These are phyloP conservation scores for Monosporozyma aquatica DNA, from an alignment of 805 yeast species.

Conservation along the genomic window DNA sequence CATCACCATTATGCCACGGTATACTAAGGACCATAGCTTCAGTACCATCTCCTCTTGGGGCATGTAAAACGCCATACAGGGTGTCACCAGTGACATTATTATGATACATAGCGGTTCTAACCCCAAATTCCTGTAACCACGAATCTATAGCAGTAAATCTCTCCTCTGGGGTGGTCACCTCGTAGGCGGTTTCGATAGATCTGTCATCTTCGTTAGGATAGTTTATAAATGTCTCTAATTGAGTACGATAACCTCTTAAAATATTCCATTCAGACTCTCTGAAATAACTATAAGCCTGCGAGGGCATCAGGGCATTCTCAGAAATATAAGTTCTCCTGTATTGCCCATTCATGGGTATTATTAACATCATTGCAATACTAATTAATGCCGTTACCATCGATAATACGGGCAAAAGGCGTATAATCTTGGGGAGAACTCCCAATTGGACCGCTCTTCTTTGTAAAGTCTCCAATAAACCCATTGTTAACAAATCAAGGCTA, in stretches of 20 bases:
- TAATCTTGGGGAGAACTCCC: slow-evolving; percentile 40
- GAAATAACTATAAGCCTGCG: slow-evolving; percentile 86
- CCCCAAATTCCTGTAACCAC: slow-evolving; percentile 69
- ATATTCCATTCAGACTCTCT: slow-evolving; percentile 93
- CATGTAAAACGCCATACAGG: slow-evolving; percentile 76
- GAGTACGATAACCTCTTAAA: slow-evolving; percentile 66
- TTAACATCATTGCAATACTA: slow-evolving; percentile 51
- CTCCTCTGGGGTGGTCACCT: slow-evolving; percentile 11
- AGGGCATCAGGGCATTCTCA: slow-evolving; percentile 95
- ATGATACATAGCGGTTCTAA: slow-evolving; percentile 45
- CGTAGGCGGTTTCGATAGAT: background rate
- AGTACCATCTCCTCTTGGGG: slow-evolving; percentile 93
- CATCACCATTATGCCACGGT: slow-evolving; percentile 72
- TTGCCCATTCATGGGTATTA: slow-evolving; percentile 69
- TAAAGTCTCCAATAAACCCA: slow-evolving; percentile 25
- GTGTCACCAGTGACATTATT: slow-evolving; percentile 37
- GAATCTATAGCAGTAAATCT: slow-evolving; percentile 40
- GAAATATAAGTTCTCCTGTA: slow-evolving; percentile 77
- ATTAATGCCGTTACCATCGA: slow-evolving; percentile 35
- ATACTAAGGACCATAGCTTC: slow-evolving; percentile 88
- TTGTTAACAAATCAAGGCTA: no score
- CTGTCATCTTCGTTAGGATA: slow-evolving; percentile 21
- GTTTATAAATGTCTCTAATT: slow-evolving; percentile 27
- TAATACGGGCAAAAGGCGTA: slow-evolving; percentile 35
- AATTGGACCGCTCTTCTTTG: slow-evolving; percentile 36